A percentile compares a stretch with the other conserved stretches of the same genome.
Conservation (phyloP, 2,329 filamentous ascomycete species). For the Colletotrichum sp. region DNA sequence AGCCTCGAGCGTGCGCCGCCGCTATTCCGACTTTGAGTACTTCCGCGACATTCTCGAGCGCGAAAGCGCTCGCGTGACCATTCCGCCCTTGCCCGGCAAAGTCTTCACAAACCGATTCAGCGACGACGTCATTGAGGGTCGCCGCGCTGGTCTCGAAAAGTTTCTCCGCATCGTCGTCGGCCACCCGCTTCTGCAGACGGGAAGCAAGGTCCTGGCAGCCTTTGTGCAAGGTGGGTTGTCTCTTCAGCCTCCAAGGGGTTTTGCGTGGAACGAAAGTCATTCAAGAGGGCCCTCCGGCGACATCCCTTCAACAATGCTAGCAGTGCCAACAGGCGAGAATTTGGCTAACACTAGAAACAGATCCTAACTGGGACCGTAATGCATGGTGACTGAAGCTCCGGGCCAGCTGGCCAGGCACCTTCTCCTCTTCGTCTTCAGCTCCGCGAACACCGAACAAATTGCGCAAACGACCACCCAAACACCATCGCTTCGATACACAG, state of each 20-base stretch:
- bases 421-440: neutral
- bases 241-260: neutral
- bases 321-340: neutral
- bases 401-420: slow-evolving; percentile 11
- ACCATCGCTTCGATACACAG: slow-evolving; percentile 13
- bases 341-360: slow-evolving; percentile 41
- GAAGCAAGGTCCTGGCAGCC: slow-evolving; percentile 92
- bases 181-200: slow-evolving; percentile 94
- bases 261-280: neutral
- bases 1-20: slow-evolving; percentile 83
- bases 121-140: slow-evolving; percentile 96
- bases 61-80: slow-evolving; percentile 91
- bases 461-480: slow-evolving; percentile 14
- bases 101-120: slow-evolving; percentile 98
- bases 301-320: neutral
- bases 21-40: slow-evolving; percentile 98
- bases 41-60: slow-evolving; percentile 98
- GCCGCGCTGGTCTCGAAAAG: slow-evolving; percentile 88
- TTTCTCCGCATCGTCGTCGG: slow-evolving; percentile 98
- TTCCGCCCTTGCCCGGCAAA: slow-evolving; percentile 93
- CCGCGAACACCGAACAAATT: slow-evolving; percentile 17
- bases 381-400: slow-evolving; percentile 68
- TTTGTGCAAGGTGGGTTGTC: slow-evolving; percentile 84
- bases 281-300: neutral
- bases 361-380: slow-evolving; percentile 90